phyloP scores from a whole-genome alignment of 768 basidiomycete species.

The Phylloporus arenicola region DNA sequence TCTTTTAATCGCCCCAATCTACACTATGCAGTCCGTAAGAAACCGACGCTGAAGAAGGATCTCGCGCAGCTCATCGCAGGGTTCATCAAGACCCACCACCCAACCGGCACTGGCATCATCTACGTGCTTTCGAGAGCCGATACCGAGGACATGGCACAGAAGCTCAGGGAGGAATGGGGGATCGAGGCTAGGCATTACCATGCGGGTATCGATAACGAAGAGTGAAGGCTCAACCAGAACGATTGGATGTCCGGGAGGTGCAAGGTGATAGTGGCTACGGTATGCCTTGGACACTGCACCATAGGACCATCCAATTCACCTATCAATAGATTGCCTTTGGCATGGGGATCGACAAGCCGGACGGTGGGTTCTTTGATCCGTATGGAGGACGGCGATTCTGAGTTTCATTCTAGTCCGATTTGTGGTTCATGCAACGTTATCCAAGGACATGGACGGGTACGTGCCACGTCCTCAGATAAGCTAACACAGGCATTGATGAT shows the following conservation, averaged over 20 bases:
- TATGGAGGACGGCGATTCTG: not conserved
- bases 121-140: slow-evolving; percentile 69
- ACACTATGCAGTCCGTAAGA: slow-evolving; percentile 59
- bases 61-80: slow-evolving; percentile 57
- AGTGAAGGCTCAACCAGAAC: slow-evolving; percentile 56
- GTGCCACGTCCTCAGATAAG: slow-evolving; percentile 13
- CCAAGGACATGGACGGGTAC: slow-evolving; percentile 80
- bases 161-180: slow-evolving; percentile 51
- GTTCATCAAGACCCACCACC: slow-evolving; percentile 59
- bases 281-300: slow-evolving; percentile 31
- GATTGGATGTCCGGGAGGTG: slow-evolving; percentile 72
- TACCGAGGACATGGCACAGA: slow-evolving; percentile 77
- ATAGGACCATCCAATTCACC: not conserved
- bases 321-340: slow-evolving; percentile 80
- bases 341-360: slow-evolving; percentile 91
- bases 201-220: slow-evolving; percentile 62
- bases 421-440: slow-evolving; percentile 84
- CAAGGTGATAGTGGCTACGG: slow-evolving; percentile 90
- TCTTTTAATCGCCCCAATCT: slow-evolving; percentile 96
- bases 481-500: slow-evolving; percentile 1
- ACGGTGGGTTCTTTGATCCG: slow-evolving; percentile 41
- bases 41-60: slow-evolving; percentile 39
- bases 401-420: slow-evolving; percentile 61
- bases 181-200: slow-evolving; percentile 79
- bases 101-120: slow-evolving; percentile 69